Evolutionary conservation across 139 green algal genomes (phyloP), one percentile per base, ranked within the genome.

Genomic region (Coelastrella sp.): DNA sequence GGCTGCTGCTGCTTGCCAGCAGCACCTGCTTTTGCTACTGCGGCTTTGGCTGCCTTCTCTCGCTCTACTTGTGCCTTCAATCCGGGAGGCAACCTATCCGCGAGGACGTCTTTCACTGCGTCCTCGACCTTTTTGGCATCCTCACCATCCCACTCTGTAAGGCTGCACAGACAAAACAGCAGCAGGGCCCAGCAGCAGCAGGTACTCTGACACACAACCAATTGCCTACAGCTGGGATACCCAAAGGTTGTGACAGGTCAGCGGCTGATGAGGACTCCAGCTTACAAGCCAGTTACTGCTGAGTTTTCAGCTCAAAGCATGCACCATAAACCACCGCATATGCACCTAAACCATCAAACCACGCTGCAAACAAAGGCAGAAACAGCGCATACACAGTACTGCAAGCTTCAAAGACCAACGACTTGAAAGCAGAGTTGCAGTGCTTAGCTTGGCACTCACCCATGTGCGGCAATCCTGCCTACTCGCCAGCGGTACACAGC

Each of bases 401-500:
- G 64, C 64, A 71, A 71, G 64, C 64, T 71, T 20, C 64, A 20
- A 11, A 47, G 32, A 47, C 32, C 32, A 47, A 47, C 32, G 32
- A 47, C 32, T 47, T 47, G 32, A 47, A 47, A 47, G 32, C 32
- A 7, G 16, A 78, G 73, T 5, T 3, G 3, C 73, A 5, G 16
- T 54, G 3, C 5, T 5, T 19, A 7, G 73, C 73, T 19, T 78
- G 5, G 20, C 32, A 47, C 74, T 80, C 74, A 83, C 77, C 16
- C 11, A 13, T 90, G 74, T 47, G 85, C 73, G 23, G 82, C 73
- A 23, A 84, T 66, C n/a, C 85, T 47, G 0, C 73, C 85, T 3
- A 90, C 59, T n/a, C 74, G 22, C 85, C 85, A 90, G 47, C 74
- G 71, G 47, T 77, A 90, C 10, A 90, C 8, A 13, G 58, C 13